Evolutionary conservation across 192 early-diverging fungal species (phyloP), one percentile per base, ranked within the genome.

Genomic region (Lobosporangium transversale): DNA sequence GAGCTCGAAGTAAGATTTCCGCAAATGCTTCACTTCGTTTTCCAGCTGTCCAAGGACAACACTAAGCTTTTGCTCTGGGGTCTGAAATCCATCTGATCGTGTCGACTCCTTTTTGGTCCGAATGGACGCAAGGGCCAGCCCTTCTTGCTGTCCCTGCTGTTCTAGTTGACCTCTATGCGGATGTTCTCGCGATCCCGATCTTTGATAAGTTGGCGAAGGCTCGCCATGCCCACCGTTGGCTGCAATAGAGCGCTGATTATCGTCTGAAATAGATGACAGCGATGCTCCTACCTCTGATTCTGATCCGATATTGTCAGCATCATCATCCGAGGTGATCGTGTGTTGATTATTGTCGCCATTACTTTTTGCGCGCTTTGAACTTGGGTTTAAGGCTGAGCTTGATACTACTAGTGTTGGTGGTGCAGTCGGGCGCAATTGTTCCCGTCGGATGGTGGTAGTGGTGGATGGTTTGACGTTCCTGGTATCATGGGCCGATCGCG

Each of bases 1-100:
- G 20, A 71, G 47, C 12, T 63, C 60, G 8, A 53, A 21, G 30
- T 71, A 63, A 7, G 69, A 71, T 33, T 32, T 47, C 20, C 69
- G 69, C 11, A 71, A 58, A 10, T 63, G 53, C 12, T 31, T 59
- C 23, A 63, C 53, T 21, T 71, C 69, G 12, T 58, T 37, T 8
- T 71, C 53, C 35, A 71, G 29, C 31, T 51, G n/a, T 4, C 26
- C 36, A n/a, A 71, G 47, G 14, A 45, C 54, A 20, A 57, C n/a
- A 43, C 63, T 45, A 0, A 71, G 53, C 26, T 62, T 55, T 30
- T 57, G 61, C 43, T 71, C 69, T 14, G 61, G 54, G 4, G 44
- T 31, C 12, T 3, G 58, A 33, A 12, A 29, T 27, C 24, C 40
- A 58, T 45, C 8, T 45, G 12, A 50, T 8, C 2, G 2, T 17